Base-by-base conservation (phyloP, 139 green algal genomes). In the Tetradesmus obliquus region DNA sequence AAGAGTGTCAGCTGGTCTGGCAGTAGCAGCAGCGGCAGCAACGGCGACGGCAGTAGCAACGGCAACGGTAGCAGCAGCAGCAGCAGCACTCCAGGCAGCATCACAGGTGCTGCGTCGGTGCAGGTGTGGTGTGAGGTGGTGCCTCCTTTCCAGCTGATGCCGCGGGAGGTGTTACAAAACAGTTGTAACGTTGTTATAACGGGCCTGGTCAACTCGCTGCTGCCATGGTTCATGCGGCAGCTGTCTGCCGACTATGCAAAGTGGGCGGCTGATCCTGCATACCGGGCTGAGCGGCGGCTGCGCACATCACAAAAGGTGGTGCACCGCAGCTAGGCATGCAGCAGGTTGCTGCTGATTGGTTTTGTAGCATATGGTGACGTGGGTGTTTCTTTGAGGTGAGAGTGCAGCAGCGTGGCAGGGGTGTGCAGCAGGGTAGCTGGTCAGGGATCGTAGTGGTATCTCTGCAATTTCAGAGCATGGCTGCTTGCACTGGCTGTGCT, bases 131-230 rank as follows among this genome's bases (percentile, higher is more conserved):
- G 81, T 60, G 94, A 96, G 60, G 88, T 97, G 13, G 90, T 96
- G 0, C 92, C 91, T 2, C 95, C 95, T 2, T 97, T 98, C 91
- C 91, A 96, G 66, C 90, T 97, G 72, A 95, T 98, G 92, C 96
- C 96, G 0, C 91, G 94, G 12, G 86, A 93, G 22, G 72, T 96
- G 55, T 86, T 98, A 83, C 88, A 96, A 84, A 89, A 32, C 74
- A 94, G 91, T 10, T 96, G 95, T 82, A 97, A 96, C 55, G 90
- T 90, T 6, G 95, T 97, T 79, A 87, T 97, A 71, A 54, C 32
- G 0, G 91, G 91, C 0, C 90, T 96, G 13, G 91, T 97, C 32
- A 82, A 71, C 57, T 91, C 85, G 2, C 94, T 97, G 74, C 92
- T 97, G 62, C 95, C 95, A 0, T 69, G 94, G 55, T 97, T 98